Base-by-base conservation (phyloP, 2,329 filamentous ascomycete species). In the Aureobasidium sp. region DNA sequence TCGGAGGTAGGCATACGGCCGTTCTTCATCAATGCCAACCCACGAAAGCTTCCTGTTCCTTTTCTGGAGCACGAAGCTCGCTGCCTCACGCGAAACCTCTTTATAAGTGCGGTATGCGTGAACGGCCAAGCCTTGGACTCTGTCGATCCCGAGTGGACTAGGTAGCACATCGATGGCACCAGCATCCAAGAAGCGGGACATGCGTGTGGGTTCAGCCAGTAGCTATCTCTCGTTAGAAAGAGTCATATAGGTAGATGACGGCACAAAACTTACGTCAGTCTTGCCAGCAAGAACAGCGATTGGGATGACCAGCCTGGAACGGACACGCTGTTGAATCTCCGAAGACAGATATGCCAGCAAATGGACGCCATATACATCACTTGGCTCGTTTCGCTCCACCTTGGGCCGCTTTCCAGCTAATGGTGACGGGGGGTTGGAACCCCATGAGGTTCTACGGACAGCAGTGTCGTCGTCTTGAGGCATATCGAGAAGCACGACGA, bases 101-200 rank as follows among this genome's bases (percentile, higher is more conserved):
- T 89, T 89, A 70, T 90, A 88, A 50, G 88, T 86, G 67, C 88
- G 86, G 76, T 95, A 96, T 48, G 89, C 91, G 72, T 93, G 91
- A 16, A 94, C 85, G 64, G 89, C 86, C 55, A 96, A 79, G 34
- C 87, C 86, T 63, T 89, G 86, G 53, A 93, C 83, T 67, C 87
- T 86, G n/a, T 90, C 86, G 52, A 82, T 80, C 64, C 88, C 86
- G 42, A 97, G 75, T 1, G 93, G 93, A 68, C 88, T 91, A 30
- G 86, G 84, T 65, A 97, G 81, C 53, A 96, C 90, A 74, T 97
- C 93, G 34, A 89, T 81, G 11, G 93, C 93, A 39, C 94, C 94
- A 4, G 89, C 85, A 69, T 96, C 91, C 29, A 97, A 77, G 70
- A 59, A 63, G 11, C 54, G 53, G 2, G 61, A 58, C 61, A 63